Evolutionary conservation across 164 flowering plant genomes (phyloP).

Genomic region (Protea cynaroides): DNA sequence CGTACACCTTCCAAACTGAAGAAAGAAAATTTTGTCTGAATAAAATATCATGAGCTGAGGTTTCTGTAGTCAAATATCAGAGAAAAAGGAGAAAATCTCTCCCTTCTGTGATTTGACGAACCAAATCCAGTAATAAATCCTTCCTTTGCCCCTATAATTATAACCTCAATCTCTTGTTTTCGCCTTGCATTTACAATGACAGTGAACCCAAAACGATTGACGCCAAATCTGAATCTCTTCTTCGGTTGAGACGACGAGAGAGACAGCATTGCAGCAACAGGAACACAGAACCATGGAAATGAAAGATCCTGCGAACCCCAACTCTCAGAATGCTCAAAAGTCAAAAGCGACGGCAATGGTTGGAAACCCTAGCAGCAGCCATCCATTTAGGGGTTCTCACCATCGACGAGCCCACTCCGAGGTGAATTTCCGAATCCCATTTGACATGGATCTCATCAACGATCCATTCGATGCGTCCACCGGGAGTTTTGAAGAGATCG

Average conservation of each 20-base stretch:
- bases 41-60: no score
- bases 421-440: constrained; percentile 67
- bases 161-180: background rate
- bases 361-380: constrained; percentile 5
- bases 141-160: no score
- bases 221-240: background rate
- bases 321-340: constrained; percentile 13
- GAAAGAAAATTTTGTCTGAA: no score
- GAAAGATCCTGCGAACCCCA: constrained; percentile 29
- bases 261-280: background rate
- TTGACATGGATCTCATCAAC: constrained; percentile 60
- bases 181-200: background rate
- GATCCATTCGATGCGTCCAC: constrained; percentile 59
- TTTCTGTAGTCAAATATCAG: no score
- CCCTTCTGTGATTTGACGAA: no score
- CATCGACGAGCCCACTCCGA: constrained; percentile 93
- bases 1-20: no score
- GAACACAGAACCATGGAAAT: constrained; percentile 8
- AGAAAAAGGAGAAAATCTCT: no score
- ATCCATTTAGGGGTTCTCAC: constrained; percentile 39
- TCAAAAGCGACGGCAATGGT: constrained; percentile 1
- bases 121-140: no score
- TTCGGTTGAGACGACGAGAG: background rate
- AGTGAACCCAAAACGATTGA: background rate
- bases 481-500: constrained; percentile 61